Percentiles rank a stretch among this genome's conserved stretches.
Evolutionary conservation across 2,329 filamentous ascomycete genomes (phyloP).

Genomic region (Alternaria sp.): DNA sequence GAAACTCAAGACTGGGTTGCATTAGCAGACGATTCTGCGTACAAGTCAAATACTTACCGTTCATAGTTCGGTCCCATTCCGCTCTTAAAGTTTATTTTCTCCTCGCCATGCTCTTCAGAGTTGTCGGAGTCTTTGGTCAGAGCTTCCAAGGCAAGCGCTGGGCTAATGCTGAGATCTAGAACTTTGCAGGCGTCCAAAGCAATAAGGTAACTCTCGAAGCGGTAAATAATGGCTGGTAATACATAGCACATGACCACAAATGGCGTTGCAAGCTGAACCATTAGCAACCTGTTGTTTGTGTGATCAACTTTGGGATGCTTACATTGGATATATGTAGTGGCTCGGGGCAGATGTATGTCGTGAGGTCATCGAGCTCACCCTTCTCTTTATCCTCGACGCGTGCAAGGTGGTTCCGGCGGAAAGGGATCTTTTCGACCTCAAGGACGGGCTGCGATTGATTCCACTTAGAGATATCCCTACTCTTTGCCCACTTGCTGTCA

Average conservation of each 20-base stretch:
- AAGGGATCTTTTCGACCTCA: constrained; percentile 73
- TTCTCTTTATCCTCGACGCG: constrained; percentile 61
- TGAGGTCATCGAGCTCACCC: constrained; percentile 59
- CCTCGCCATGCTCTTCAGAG: constrained; percentile 72
- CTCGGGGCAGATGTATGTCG: constrained; percentile 77
- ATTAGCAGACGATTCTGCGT: not conserved
- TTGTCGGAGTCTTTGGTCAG: constrained; percentile 93
- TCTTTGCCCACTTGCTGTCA: constrained; percentile 74
- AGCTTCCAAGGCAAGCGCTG: constrained; percentile 81
- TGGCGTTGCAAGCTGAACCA: constrained; percentile 68
- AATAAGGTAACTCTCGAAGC: constrained; percentile 83
- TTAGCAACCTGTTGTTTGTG: constrained; percentile 24
- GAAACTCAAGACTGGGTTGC: constrained; percentile 72
- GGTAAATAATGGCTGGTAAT: constrained; percentile 84
- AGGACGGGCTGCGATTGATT: constrained; percentile 81
- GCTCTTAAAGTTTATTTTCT: constrained; percentile 75
- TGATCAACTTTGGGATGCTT: constrained; percentile 50
- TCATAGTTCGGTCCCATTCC: constrained; percentile 97
- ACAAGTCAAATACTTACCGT: constrained; percentile 53
- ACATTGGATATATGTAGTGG: constrained; percentile 79
- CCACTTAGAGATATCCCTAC: constrained; percentile 60
- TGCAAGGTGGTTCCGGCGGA: constrained; percentile 85
- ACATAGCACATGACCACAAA: constrained; percentile 77
- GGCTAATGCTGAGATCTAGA: constrained; percentile 70
- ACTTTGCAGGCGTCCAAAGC: constrained; percentile 75